Evolutionary conservation across 106 monocot genomes (phyloP).

Genomic region (Dioscorea dumetorum): DNA sequence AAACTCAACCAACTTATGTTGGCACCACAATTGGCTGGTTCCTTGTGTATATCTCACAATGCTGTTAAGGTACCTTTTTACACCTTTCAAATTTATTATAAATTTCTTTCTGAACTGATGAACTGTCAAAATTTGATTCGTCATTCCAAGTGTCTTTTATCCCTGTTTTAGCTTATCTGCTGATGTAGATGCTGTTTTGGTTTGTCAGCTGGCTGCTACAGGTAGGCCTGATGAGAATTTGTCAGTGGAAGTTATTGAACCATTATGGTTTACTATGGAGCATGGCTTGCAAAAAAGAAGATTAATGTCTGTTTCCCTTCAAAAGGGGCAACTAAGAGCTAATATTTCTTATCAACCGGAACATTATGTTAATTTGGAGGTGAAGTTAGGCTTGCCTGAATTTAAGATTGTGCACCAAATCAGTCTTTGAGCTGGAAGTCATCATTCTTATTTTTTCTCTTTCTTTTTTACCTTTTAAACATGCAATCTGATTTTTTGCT

Average conservation of each 20-base stretch:
- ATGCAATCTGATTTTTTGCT: constrained; percentile 6
- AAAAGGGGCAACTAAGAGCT: constrained; percentile 89
- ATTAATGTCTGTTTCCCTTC: constrained; percentile 63
- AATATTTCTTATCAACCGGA: constrained; percentile 80
- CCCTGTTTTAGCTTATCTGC: too few species aligned
- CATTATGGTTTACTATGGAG: constrained; percentile 38
- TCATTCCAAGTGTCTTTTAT: too few species aligned
- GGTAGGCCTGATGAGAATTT: constrained; percentile 95
- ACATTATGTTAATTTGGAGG: constrained; percentile 82
- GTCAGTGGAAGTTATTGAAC: constrained; percentile 61
- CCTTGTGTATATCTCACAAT: constrained; percentile 59
- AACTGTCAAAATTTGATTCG: too few species aligned
- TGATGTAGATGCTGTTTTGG: constrained; percentile 2
- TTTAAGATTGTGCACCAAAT: not conserved
- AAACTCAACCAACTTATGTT: constrained; percentile 91
- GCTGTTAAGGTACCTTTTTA: constrained; percentile 52
- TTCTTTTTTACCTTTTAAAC: not conserved
- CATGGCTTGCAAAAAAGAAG: constrained; percentile 36
- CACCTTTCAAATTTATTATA: too few species aligned
- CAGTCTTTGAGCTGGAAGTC: not conserved
- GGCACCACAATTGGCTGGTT: constrained; percentile 85
- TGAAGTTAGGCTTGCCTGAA: constrained; percentile 11
- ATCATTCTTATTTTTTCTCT: not conserved
- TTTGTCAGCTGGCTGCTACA: constrained; percentile 67
- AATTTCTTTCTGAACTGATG: too few species aligned